phyloP scores from a whole-genome alignment of 108 stramenopile genomes.

The Fragilaria crotonensis region DNA sequence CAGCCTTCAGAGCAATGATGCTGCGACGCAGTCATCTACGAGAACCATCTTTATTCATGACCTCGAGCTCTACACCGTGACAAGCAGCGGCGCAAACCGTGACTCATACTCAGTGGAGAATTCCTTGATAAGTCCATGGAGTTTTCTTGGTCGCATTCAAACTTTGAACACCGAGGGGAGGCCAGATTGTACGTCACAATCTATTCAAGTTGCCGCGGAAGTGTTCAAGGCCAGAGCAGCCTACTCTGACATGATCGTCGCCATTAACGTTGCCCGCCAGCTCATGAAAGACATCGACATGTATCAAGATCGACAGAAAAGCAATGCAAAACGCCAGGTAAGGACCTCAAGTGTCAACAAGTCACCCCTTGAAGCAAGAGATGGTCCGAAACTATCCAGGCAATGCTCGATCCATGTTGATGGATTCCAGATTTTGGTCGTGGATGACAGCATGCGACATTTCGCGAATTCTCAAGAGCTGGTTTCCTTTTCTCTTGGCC shows the following conservation, averaged over 20 bases:
- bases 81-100: not conserved
- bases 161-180: constrained; percentile 9
- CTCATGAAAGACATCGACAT: constrained; percentile 2
- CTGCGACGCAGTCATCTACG: not conserved
- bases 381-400: constrained; percentile 1
- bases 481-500: constrained; percentile 26
- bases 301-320: not conserved
- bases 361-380: not conserved
- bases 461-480: constrained; percentile 57
- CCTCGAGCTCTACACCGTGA: constrained; percentile 32
- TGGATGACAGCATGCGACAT: constrained; percentile 64
- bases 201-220: constrained; percentile 25
- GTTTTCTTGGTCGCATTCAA: constrained; percentile 7
- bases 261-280: constrained; percentile 39
- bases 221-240: constrained; percentile 42
- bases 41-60: constrained; percentile 32
- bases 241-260: constrained; percentile 52
- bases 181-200: constrained; percentile 13
- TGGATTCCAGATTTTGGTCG: constrained; percentile 44
- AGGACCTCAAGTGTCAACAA: not conserved
- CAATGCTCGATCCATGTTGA: not conserved
- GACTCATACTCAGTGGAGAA: constrained; percentile 1
- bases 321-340: not conserved
- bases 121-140: constrained; percentile 45
- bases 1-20: constrained; percentile 27